Conservation (phyloP, 1,284 basidiomycete genomes). For the Megacollybia platyphylla region DNA sequence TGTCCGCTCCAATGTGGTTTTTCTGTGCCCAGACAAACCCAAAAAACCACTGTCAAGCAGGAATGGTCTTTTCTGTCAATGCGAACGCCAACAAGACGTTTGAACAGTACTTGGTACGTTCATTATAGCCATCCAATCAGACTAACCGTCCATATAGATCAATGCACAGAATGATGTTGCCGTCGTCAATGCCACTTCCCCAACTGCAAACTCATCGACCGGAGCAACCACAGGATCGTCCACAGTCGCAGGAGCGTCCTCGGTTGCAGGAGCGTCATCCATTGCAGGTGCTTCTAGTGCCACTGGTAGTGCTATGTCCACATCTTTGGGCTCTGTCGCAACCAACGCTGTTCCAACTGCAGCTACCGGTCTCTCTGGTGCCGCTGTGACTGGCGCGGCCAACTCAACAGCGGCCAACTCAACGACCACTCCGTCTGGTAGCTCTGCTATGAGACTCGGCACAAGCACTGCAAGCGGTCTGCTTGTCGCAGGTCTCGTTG, state of each 20-base stretch:
- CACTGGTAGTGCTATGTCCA: not conserved
- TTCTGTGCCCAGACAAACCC: slow-evolving; percentile 10
- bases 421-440: not conserved
- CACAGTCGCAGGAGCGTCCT: not conserved
- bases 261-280: not conserved
- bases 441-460: not conserved
- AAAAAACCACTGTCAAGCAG: slow-evolving; percentile 7
- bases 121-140: not conserved
- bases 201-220: not conserved
- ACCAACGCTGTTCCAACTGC: not conserved
- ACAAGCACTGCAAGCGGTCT: not conserved
- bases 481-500: not conserved
- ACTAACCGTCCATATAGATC: too few species aligned
- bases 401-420: not conserved
- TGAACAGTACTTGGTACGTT: slow-evolving; percentile 6
- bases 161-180: not conserved
- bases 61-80: slow-evolving; percentile 10
- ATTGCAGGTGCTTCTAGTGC: not conserved
- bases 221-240: not conserved
- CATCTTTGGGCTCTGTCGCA: not conserved
- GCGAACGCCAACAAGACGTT: slow-evolving; percentile 8
- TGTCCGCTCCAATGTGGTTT: slow-evolving; percentile 13
- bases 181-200: not conserved
- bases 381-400: not conserved
- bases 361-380: not conserved